These are phyloP conservation scores for Dothideomycetes sp. DNA, from an alignment of 2,329 filamentous ascomycete species.

Conservation along the genomic window DNA sequence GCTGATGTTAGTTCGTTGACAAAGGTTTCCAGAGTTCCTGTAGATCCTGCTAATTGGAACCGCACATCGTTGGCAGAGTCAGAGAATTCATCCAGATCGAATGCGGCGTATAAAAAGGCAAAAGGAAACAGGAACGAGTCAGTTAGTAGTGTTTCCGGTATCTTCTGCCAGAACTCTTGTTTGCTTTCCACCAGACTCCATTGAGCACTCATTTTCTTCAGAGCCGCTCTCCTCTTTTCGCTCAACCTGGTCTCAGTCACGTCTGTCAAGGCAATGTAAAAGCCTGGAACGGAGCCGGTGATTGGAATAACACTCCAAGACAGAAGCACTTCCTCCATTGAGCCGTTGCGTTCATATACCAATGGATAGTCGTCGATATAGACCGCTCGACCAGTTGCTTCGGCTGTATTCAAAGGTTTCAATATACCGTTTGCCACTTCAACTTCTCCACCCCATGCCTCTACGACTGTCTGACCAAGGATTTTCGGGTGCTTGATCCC, in stretches of 20 bases:
- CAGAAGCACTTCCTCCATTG: constrained; percentile 12
- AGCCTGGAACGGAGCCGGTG: not conserved
- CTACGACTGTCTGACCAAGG: not conserved
- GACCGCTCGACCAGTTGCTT: constrained; percentile 1
- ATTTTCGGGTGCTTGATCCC: constrained; percentile 13
- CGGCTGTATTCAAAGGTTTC: not conserved
- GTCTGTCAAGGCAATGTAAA: constrained; percentile 8
- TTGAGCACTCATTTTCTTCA: constrained; percentile 6
- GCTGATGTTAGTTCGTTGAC: not conserved
- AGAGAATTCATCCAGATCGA: not conserved
- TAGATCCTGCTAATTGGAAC: constrained; percentile 1
- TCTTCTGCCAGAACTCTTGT: constrained; percentile 10
- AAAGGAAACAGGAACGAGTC: constrained; percentile 15
- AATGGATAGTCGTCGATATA: not conserved
- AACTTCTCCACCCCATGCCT: constrained; percentile 2
- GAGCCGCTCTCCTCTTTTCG: constrained; percentile 9
- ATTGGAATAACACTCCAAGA: constrained; percentile 13
- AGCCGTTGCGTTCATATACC: constrained; percentile 1
- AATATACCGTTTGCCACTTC: not conserved
- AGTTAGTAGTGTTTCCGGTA: constrained; percentile 1
- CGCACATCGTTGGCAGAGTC: constrained; percentile 8
- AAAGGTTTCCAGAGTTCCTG: constrained; percentile 1
- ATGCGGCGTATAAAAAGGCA: constrained; percentile 14
- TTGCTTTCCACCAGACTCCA: constrained; percentile 9
- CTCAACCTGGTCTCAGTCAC: constrained; percentile 9